Evolutionary conservation across 1,284 basidiomycete genomes (phyloP).

Genomic region (Naganishia cerealis): DNA sequence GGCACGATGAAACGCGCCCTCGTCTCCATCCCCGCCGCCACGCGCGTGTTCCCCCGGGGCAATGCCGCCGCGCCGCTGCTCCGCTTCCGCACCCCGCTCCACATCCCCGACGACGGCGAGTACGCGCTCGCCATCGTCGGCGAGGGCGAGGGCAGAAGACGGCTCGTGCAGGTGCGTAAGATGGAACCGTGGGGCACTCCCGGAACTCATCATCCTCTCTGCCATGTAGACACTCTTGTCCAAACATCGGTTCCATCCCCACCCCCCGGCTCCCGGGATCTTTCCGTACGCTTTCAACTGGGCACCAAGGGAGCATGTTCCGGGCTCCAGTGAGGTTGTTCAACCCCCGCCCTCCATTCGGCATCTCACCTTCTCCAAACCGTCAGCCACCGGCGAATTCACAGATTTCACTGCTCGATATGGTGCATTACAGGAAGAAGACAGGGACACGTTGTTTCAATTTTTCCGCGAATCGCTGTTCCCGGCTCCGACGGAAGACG

Average conservation of each 20-base stretch:
- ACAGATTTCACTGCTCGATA: conserved; percentile 89
- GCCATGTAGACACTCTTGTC: conserved; percentile 64
- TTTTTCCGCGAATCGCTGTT: conserved; percentile 57
- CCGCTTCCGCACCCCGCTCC: conserved; percentile 57
- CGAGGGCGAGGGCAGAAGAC: conserved; percentile 59
- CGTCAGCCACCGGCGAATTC: conserved; percentile 69
- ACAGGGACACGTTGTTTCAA: conserved; percentile 68
- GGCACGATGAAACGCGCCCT: conserved; percentile 38
- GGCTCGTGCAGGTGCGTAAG: conserved; percentile 63
- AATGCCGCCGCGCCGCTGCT: conserved; percentile 31
- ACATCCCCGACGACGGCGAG: conserved; percentile 57
- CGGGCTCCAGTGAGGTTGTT: conserved; percentile 31
- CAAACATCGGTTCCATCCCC: conserved; percentile 66
- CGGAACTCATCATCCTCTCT: conserved; percentile 8
- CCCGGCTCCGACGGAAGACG: conserved; percentile 54
- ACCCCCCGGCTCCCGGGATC: conserved; percentile 63
- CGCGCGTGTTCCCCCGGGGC: conserved; percentile 45
- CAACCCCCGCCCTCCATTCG: conserved; percentile 62
- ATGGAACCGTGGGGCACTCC: neutral
- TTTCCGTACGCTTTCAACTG: conserved; percentile 63
- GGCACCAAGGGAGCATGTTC: conserved; percentile 6
- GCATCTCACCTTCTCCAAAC: conserved; percentile 72
- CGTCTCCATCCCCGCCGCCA: conserved; percentile 43
- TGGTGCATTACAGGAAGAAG: conserved; percentile 78
- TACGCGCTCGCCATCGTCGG: conserved; percentile 73